A percentile compares a stretch with the other conserved stretches of the same genome.
Conservation (phyloP, 768 basidiomycete species). For the Leccinum variicolor region DNA sequence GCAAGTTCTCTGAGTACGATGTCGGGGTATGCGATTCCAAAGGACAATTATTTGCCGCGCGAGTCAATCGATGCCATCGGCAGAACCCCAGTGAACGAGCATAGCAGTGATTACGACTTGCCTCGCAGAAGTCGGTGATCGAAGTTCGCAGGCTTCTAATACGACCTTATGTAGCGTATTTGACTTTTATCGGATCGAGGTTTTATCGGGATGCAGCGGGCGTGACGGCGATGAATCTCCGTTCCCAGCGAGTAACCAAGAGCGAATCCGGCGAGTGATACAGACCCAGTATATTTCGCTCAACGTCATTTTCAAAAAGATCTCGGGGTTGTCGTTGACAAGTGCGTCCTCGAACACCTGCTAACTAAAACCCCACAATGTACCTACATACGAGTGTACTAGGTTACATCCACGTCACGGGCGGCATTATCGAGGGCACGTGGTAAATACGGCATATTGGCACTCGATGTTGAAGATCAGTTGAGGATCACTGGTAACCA, state of each 20-base stretch:
- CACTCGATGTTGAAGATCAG: slow-evolving; percentile 21
- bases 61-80: slow-evolving; percentile 31
- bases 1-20: slow-evolving; percentile 16
- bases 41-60: slow-evolving; percentile 10
- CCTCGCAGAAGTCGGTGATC: slow-evolving; percentile 15
- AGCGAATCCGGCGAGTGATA: slow-evolving; percentile 16
- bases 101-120: slow-evolving; percentile 13
- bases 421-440: neutral
- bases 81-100: slow-evolving; percentile 14
- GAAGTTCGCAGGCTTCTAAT: slow-evolving; percentile 15
- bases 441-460: slow-evolving; percentile 14
- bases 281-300: slow-evolving; percentile 2
- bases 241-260: slow-evolving; percentile 23
- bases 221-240: slow-evolving; percentile 26
- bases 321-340: neutral
- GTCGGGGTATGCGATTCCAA: slow-evolving; percentile 22
- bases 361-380: neutral
- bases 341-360: neutral
- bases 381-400: neutral
- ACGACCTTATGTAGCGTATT: slow-evolving; percentile 12
- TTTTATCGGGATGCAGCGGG: slow-evolving; percentile 12
- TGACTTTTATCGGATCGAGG: slow-evolving; percentile 20
- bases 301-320: slow-evolving; percentile 2
- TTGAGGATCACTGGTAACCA: slow-evolving; percentile 29
- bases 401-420: neutral